These are phyloP conservation scores for Suhomyces wounanorum DNA, from an alignment of 1,139 yeast species.

Conservation along the genomic window DNA sequence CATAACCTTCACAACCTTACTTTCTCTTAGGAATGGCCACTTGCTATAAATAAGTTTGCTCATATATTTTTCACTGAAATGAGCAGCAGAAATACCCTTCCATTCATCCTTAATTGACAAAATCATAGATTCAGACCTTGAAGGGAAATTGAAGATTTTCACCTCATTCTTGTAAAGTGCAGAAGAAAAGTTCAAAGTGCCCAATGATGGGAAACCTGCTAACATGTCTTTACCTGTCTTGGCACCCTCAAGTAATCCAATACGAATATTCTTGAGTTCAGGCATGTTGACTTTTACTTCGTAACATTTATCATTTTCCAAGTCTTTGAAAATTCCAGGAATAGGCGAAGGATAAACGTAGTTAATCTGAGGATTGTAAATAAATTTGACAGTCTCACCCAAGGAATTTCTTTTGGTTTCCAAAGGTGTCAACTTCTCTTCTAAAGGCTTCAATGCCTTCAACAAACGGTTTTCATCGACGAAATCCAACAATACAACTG, in stretches of 20 bases:
- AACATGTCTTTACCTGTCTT: slow-evolving; percentile 65
- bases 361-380: slow-evolving; percentile 76
- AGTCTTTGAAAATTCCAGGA: slow-evolving; percentile 74
- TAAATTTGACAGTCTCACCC: slow-evolving; percentile 69
- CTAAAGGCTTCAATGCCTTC: slow-evolving; percentile 66
- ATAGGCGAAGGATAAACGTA: slow-evolving; percentile 73
- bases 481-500: slow-evolving; percentile 91
- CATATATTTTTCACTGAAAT: slow-evolving; percentile 60
- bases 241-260: slow-evolving; percentile 71
- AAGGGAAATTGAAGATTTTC: slow-evolving; percentile 80
- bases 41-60: slow-evolving; percentile 68
- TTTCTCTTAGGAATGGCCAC: slow-evolving; percentile 91
- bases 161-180: slow-evolving; percentile 61
- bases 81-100: slow-evolving; percentile 50
- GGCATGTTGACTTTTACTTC: slow-evolving; percentile 60
- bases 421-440: slow-evolving; percentile 60
- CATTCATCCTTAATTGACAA: slow-evolving; percentile 58
- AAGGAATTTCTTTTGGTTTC: slow-evolving; percentile 74
- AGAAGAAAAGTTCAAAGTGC: slow-evolving; percentile 62
- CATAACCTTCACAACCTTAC: slow-evolving; percentile 63
- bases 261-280: slow-evolving; percentile 46
- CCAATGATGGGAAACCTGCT: slow-evolving; percentile 90
- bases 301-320: slow-evolving; percentile 75
- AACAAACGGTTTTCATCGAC: slow-evolving; percentile 81
- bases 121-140: slow-evolving; percentile 80